Evolutionary conservation across 1,139 yeast genomes (phyloP).

Genomic region (Pichia terricola): DNA sequence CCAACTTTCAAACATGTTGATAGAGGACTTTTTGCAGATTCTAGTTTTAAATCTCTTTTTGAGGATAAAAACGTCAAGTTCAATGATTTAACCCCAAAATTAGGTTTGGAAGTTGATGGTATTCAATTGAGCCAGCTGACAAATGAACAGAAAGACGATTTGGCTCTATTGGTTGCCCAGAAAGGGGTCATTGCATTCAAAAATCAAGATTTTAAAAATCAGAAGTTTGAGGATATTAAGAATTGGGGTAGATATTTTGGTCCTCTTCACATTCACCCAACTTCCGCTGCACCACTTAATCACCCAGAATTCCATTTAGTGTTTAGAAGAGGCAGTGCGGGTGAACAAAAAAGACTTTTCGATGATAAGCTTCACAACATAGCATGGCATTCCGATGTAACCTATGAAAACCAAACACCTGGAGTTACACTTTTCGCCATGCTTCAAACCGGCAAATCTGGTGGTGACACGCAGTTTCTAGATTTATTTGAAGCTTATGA

Average conservation of each 20-base stretch:
- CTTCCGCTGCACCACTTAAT: too few relatives aligned
- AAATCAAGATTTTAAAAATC: slow-evolving; percentile 31
- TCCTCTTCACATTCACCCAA: too few relatives aligned
- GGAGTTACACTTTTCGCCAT: too few relatives aligned
- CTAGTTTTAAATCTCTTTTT: slow-evolving; percentile 39
- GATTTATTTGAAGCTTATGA: slow-evolving; percentile 59
- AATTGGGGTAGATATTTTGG: too few relatives aligned
- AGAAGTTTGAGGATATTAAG: too few relatives aligned
- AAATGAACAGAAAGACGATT: slow-evolving; percentile 1
- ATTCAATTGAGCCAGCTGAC: background rate
- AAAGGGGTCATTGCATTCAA: slow-evolving; percentile 64
- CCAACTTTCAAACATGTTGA: slow-evolving; percentile 41
- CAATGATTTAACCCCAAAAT: slow-evolving; percentile 44
- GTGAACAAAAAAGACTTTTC: too few relatives aligned
- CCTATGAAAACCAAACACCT: too few relatives aligned
- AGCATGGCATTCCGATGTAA: too few relatives aligned
- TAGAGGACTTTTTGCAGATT: slow-evolving; percentile 49
- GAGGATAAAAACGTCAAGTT: slow-evolving; percentile 30
- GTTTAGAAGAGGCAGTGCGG: too few relatives aligned
- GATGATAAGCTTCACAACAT: too few relatives aligned
- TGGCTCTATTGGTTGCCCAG: slow-evolving; percentile 1
- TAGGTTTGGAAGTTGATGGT: slow-evolving; percentile 39
- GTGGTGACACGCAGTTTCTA: slow-evolving; percentile 66
- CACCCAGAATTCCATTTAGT: too few relatives aligned
- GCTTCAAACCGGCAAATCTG: too few relatives aligned